Evolutionary conservation across 2,329 filamentous ascomycete species (phyloP), one percentile per base, ranked within the genome.

Genomic region (Tolypocladium tundrense): DNA sequence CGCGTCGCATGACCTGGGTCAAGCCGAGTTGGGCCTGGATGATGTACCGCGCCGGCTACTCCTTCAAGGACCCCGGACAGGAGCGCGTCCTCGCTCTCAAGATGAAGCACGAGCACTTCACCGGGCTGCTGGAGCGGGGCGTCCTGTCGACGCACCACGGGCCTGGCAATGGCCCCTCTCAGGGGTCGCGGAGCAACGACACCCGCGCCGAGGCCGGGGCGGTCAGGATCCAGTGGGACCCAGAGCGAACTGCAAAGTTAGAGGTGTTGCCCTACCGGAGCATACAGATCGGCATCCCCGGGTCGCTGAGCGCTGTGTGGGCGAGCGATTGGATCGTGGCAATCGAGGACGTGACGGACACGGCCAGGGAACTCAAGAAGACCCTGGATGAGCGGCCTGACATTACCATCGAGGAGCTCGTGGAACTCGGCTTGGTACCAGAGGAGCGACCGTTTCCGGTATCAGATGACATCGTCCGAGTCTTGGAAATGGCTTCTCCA

Each of bases 1-100:
- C 72, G n/a, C 69, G 69, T 1, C 77, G 83, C 55, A 86, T 85
- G 82, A 86, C 83, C 4, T 86, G 84, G 84, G 79, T 86, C 62
- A 86, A 86, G 64, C 83, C 83, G 0, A 81, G 77, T 59, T 87
- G 82, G 77, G 72, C 74, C 53, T 87, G 84, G 84, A 83, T 85
- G 78, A 79, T 85, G 69, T 86, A 87, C 66, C 81, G 84, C 53
- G 75, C 76, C 24, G 83, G 82, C 19, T 87, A 85, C 70, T 80
- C 79, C 0, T 77, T 74, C 67, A 86, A 86, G 63, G 80, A 83
- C 60, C 37, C 67, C 0, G 68, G 76, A 3, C 83, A 87, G 67
- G 73, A 76, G 40, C 77, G 76, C 53, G 80, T 86, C 33, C 73
- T 87, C 1, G 83, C 84, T 0, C 69, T 87, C 6, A 77, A 73